Base-by-base conservation (phyloP, 2,329 filamentous ascomycete species). In the Penicillium sp. region DNA sequence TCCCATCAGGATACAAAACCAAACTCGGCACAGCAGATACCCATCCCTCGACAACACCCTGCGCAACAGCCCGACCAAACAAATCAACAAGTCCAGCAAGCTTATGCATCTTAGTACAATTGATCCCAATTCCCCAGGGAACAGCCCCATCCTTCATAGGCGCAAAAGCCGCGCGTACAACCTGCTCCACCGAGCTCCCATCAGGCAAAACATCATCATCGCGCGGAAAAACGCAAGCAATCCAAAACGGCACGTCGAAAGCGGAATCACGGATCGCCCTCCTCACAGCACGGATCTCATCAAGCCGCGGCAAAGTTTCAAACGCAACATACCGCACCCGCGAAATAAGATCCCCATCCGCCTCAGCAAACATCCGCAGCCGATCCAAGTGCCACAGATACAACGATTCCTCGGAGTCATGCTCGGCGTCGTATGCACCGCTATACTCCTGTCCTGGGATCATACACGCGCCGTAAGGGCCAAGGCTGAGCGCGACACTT, bases 391-490 rank as follows among this genome's bases (percentile, higher is more conserved):
- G 87, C 84, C 86, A 89, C 9, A 67, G 63, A 11, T 73, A 71
- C 44, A 89, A 71, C 6, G 74, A 69, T 4, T 76, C 72, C 35
- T 75, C 68, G 1, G 71, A 73, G 42, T 75, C 63, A 60, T 84
- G 81, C 12, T 68, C 73, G 0, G 66, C 70, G 56, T 86, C 83
- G 62, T 89, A 89, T 2, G 69, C 64, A 1, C 85, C 87, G 37
- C 77, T 82, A 66, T 88, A 89, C 67, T 89, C 87, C 59, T 86
- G 82, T 28, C 66, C 62, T 1, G 87, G 87, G 17, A 81, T 71
- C 83, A 88, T 87, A 58, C 80, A 83, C 2, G 87, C 86, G 16
- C 87, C 87, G 57, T 88, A 88, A 0, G 87, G 84, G 0, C 87
- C 87, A 6, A 88, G 68, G 62, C 84, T 84, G 44, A 89, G 69